Conservation (phyloP, 2,329 filamentous ascomycete genomes). For the Lachnellula subtilissima region DNA sequence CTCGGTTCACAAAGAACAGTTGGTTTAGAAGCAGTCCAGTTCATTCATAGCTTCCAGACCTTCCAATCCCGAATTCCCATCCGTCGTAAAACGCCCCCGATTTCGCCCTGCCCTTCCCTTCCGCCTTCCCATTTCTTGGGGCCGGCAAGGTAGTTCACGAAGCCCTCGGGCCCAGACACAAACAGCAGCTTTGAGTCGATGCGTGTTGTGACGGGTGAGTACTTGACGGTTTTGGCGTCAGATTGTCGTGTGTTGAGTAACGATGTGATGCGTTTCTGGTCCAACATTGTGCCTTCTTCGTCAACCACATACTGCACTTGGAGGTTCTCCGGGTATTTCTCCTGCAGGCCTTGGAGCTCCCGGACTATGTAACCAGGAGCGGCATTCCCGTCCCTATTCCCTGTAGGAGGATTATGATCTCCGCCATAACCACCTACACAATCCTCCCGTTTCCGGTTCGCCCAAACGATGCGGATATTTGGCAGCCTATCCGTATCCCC, state of each 20-base stretch:
- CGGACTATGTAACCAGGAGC: conserved; percentile 49
- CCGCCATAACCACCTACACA: conserved; percentile 46
- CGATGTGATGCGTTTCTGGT: conserved; percentile 43
- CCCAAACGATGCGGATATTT: conserved; percentile 75
- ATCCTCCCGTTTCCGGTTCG: conserved; percentile 63
- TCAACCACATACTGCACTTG: conserved; percentile 75
- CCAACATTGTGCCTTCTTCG: conserved; percentile 66
- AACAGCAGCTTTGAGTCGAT: conserved; percentile 58
- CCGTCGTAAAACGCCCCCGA: conserved; percentile 62
- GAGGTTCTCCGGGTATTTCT: conserved; percentile 50
- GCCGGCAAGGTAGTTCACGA: conserved; percentile 76
- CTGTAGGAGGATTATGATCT: conserved; percentile 36
- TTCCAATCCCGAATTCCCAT: conserved; percentile 42
- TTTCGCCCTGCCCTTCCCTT: conserved; percentile 66
- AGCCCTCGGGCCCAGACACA: conserved; percentile 87
- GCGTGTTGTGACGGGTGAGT: conserved; percentile 31
- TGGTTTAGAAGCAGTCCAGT: neutral
- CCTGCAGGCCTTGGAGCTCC: conserved; percentile 60
- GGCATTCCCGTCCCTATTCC: neutral
- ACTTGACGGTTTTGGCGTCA: neutral
- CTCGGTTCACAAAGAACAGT: too few relatives aligned
- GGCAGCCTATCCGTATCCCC: conserved; percentile 30
- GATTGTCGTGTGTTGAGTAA: conserved; percentile 12
- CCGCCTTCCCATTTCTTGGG: conserved; percentile 72
- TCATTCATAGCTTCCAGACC: conserved; percentile 35